A percentile compares a stretch with the other conserved stretches of the same genome.
phyloP scores from a whole-genome alignment of 768 basidiomycete genomes.

The Trametes cubensis region DNA sequence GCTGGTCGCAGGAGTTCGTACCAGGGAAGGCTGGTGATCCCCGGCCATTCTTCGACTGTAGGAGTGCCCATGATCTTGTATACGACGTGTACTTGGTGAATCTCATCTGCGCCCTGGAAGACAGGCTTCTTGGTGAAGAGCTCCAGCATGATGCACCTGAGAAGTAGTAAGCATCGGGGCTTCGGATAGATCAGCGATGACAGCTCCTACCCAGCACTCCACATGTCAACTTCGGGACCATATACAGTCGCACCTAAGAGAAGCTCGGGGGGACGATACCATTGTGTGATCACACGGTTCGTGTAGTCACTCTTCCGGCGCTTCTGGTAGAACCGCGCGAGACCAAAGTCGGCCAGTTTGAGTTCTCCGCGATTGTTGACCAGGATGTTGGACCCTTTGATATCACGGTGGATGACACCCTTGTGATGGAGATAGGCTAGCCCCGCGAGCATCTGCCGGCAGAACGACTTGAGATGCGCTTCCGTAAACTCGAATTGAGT shows the following conservation, averaged over 20 bases:
- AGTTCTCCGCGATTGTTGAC: constrained; percentile 90
- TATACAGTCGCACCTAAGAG: constrained; percentile 95
- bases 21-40: constrained; percentile 87
- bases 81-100: constrained; percentile 93
- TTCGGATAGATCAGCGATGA: neutral
- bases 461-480: constrained; percentile 93
- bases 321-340: constrained; percentile 96
- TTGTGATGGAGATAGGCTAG: constrained; percentile 94
- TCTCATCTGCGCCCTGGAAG: constrained; percentile 99
- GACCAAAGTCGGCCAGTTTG: constrained; percentile 96
- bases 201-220: constrained; percentile 88
- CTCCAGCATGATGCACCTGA: constrained; percentile 97
- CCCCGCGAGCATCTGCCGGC: constrained; percentile 93
- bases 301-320: constrained; percentile 91
- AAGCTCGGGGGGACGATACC: constrained; percentile 97
- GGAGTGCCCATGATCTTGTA: constrained; percentile 93
- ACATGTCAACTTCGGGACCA: constrained; percentile 98
- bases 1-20: constrained; percentile 97
- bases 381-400: constrained; percentile 98
- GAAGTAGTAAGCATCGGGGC: neutral
- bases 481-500: constrained; percentile 82
- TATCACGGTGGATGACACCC: constrained; percentile 95
- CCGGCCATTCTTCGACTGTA: constrained; percentile 78
- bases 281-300: constrained; percentile 98
- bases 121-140: constrained; percentile 92